Percentiles rank a stretch among this genome's conserved stretches.
Evolutionary conservation across 495 filamentous ascomycete genomes (phyloP).

Genomic region (Daldinia decipiens): DNA sequence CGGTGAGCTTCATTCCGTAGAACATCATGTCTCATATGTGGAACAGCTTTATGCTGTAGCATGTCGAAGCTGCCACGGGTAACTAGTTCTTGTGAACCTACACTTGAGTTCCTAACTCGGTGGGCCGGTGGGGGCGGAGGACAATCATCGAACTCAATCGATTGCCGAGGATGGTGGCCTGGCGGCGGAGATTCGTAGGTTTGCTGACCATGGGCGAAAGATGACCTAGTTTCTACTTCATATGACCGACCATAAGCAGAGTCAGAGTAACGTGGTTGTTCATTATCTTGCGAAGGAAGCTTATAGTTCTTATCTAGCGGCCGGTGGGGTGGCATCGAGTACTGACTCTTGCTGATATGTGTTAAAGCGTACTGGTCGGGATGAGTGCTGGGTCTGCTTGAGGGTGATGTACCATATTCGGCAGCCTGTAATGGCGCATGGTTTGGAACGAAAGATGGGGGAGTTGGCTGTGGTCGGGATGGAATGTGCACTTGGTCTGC

Average conservation of each 20-base stretch:
- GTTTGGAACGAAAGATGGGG: slow-evolving; percentile 46
- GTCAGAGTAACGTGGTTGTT: slow-evolving; percentile 36
- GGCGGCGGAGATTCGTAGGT: slow-evolving; percentile 25
- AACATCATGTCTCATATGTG: slow-evolving; percentile 61
- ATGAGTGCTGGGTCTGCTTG: slow-evolving; percentile 47
- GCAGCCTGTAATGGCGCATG: slow-evolving; percentile 55
- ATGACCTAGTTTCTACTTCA: slow-evolving; percentile 35
- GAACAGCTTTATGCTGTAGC: slow-evolving; percentile 47
- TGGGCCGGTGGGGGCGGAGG: slow-evolving; percentile 61
- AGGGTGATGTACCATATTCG: slow-evolving; percentile 57
- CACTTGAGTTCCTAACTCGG: slow-evolving; percentile 53
- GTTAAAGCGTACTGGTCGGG: slow-evolving; percentile 46
- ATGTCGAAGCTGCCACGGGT: slow-evolving; percentile 49
- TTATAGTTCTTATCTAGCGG: slow-evolving; percentile 48
- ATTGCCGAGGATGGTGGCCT: slow-evolving; percentile 32
- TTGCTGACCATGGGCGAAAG: slow-evolving; percentile 33
- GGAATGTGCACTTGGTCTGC: slow-evolving; percentile 56
- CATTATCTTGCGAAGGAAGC: slow-evolving; percentile 48
- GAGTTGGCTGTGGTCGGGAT: slow-evolving; percentile 54
- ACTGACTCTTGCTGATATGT: slow-evolving; percentile 44
- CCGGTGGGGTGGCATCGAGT: slow-evolving; percentile 47
- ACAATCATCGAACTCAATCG: slow-evolving; percentile 47
- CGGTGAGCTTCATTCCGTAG: slow-evolving; percentile 60
- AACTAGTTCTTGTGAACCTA: slow-evolving; percentile 47
- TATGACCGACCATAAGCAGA: slow-evolving; percentile 28